Percentiles rank a stretch among this genome's conserved stretches.
Conservation (phyloP, 139 green algal genomes). For the Gonium pectorale region DNA sequence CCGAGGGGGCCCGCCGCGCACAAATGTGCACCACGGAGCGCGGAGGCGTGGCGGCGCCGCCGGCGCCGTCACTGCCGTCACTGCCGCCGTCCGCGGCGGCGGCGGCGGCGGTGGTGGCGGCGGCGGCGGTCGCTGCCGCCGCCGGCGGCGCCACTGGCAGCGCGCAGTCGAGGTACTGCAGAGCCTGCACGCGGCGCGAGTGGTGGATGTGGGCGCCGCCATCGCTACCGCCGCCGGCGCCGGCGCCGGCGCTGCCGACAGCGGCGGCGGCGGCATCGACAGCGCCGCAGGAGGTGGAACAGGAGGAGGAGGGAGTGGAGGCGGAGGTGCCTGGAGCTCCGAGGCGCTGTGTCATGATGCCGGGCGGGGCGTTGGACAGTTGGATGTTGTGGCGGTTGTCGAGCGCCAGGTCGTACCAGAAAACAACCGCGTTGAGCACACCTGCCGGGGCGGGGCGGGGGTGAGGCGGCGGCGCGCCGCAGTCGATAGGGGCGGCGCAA, state of each 20-base stretch:
- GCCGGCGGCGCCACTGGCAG: constrained; percentile 9
- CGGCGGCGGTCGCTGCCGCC: neutral
- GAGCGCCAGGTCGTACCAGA: constrained; percentile 89
- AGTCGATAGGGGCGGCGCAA: too few relatives aligned
- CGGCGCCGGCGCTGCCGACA: neutral
- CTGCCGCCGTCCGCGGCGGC: neutral
- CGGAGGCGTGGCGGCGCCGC: constrained; percentile 1
- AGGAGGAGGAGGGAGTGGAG: too few relatives aligned
- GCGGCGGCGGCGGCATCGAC: neutral
- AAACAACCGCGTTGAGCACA: constrained; percentile 78
- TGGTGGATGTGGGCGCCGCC: neutral
- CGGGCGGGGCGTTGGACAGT: constrained; percentile 20
- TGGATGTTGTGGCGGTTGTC: constrained; percentile 42
- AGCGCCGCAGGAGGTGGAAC: neutral
- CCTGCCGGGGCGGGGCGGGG: constrained; percentile 43
- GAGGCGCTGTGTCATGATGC: neutral
- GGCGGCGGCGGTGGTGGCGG: neutral
- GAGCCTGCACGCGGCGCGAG: constrained; percentile 74
- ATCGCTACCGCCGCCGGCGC: neutral
- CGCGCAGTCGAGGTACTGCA: constrained; percentile 80
- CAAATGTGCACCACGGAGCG: neutral
- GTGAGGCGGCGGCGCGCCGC: neutral
- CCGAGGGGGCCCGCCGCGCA: neutral
- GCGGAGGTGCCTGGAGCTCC: too few relatives aligned
- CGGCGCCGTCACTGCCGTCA: neutral